Conservation (phyloP, 163 green algal genomes). For the Trebouxia gelatinosa region DNA sequence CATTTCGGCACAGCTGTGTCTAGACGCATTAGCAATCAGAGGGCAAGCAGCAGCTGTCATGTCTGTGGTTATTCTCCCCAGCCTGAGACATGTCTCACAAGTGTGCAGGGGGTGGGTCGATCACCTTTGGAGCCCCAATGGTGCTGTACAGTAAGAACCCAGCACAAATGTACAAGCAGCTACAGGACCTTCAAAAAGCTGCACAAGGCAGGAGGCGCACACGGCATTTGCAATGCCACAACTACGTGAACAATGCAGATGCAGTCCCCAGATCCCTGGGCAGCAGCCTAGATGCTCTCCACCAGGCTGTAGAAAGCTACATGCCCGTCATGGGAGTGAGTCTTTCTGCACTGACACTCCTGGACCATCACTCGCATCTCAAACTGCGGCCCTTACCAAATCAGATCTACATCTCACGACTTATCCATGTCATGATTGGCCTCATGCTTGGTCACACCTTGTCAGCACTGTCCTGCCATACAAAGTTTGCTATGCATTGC, state of each 20-base stretch:
- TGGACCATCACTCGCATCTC: neutral
- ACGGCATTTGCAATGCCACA: slow-evolving; percentile 35
- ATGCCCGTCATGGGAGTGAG: slow-evolving; percentile 29
- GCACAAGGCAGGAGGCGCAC: slow-evolving; percentile 22
- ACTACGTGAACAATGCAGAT: slow-evolving; percentile 42
- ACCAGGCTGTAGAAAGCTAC: slow-evolving; percentile 29
- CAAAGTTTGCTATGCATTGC: too few relatives aligned
- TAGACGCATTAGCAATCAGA: too few relatives aligned
- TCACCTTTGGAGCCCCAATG: slow-evolving; percentile 42
- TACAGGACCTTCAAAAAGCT: slow-evolving; percentile 16
- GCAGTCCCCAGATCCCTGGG: slow-evolving; percentile 38
- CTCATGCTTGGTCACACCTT: too few relatives aligned
- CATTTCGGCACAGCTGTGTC: too few relatives aligned
- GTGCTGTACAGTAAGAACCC: slow-evolving; percentile 31
- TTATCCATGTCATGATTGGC: too few relatives aligned
- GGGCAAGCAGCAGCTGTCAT: too few relatives aligned
- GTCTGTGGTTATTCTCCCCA: too few relatives aligned
- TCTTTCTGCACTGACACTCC: neutral
- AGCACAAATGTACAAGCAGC: slow-evolving; percentile 20
- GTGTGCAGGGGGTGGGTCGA: slow-evolving; percentile 35
- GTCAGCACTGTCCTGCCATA: too few relatives aligned
- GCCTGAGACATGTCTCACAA: too few relatives aligned
- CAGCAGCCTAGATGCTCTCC: slow-evolving; percentile 31
- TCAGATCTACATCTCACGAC: too few relatives aligned
- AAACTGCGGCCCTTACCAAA: too few relatives aligned